These are phyloP conservation scores for Gossypium raimondii DNA, from an alignment of 345 rosid genomes.

Conservation along the genomic window DNA sequence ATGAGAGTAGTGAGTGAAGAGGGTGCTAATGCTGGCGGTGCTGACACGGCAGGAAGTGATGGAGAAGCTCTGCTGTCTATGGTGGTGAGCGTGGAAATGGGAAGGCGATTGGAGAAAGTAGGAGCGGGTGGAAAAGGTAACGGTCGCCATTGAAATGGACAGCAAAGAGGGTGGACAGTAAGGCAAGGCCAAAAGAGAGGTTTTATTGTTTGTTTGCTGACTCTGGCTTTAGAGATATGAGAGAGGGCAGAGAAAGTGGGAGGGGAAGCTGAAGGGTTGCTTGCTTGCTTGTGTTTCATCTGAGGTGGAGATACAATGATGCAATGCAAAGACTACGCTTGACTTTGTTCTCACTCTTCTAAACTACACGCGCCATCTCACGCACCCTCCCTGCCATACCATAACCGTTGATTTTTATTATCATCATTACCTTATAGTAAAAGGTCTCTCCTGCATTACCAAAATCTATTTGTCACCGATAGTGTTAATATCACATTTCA, in stretches of 20 bases:
- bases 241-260: background rate
- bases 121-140: constrained; percentile 29
- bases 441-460: too few species aligned
- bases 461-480: too few species aligned
- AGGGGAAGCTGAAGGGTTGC: background rate
- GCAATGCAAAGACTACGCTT: background rate
- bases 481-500: too few species aligned
- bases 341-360: background rate
- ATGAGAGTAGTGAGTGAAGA: constrained; percentile 20
- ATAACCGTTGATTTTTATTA: too few species aligned
- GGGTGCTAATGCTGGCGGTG: constrained; percentile 7
- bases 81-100: constrained; percentile 17
- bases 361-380: too few species aligned
- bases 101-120: constrained; percentile 14
- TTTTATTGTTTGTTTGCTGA: background rate
- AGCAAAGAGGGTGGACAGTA: background rate
- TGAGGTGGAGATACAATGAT: background rate
- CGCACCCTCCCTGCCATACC: background rate
- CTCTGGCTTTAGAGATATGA: background rate
- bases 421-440: too few species aligned
- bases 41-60: constrained; percentile 13
- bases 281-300: background rate
- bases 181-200: background rate
- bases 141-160: constrained; percentile 26
- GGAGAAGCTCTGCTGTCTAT: constrained; percentile 11